Percentiles rank a stretch among this genome's conserved stretches.
phyloP scores from a whole-genome alignment of 805 yeast genomes.

The Pichia paraexigua region DNA sequence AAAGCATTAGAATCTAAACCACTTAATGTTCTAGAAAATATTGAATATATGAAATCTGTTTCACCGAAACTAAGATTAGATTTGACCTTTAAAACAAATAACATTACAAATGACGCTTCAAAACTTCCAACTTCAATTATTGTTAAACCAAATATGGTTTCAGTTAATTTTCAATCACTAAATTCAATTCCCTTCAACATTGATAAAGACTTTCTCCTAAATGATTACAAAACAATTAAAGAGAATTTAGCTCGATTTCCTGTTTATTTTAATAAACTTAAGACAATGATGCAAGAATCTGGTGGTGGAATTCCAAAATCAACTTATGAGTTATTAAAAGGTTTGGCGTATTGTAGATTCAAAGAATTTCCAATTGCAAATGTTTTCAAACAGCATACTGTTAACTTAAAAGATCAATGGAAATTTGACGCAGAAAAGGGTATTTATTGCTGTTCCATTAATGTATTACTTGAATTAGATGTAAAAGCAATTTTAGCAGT shows the following conservation, averaged over 20 bases:
- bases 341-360: slow-evolving; percentile 3
- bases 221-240: neutral
- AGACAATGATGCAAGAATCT: slow-evolving; percentile 1
- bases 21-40: neutral
- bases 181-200: slow-evolving; percentile 14
- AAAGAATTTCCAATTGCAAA: neutral
- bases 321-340: slow-evolving; percentile 1
- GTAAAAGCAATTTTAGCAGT: neutral
- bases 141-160: slow-evolving; percentile 11
- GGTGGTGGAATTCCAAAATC: slow-evolving; percentile 10
- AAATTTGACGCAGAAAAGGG: neutral
- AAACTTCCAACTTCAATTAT: slow-evolving; percentile 5
- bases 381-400: slow-evolving; percentile 2
- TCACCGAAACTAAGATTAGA: neutral
- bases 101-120: neutral
- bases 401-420: slow-evolving; percentile 6
- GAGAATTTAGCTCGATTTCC: slow-evolving; percentile 3
- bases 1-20: neutral
- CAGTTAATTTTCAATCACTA: slow-evolving; percentile 12
- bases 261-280: slow-evolving; percentile 6
- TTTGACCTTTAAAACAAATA: neutral
- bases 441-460: neutral
- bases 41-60: neutral
- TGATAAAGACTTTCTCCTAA: slow-evolving; percentile 9
- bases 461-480: slow-evolving; percentile 2